Percentiles rank a stretch among this genome's conserved stretches.
These are phyloP conservation scores for Cladophialophora psammophila DNA, from an alignment of 2,329 filamentous ascomycete species.

Conservation along the genomic window DNA sequence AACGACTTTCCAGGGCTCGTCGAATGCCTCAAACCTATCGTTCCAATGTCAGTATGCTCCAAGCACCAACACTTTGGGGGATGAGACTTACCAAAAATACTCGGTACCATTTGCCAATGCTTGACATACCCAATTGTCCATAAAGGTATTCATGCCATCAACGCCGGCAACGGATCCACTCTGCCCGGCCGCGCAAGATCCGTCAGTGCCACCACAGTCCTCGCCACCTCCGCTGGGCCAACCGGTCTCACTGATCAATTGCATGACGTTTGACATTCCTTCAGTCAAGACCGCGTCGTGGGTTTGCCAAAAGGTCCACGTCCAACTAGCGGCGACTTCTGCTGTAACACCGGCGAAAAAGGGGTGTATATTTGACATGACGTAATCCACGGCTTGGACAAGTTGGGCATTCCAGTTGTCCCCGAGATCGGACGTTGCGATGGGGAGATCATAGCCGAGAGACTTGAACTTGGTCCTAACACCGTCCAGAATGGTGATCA, in stretches of 20 bases:
- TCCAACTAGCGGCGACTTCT: constrained; percentile 76
- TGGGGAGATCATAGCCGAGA: constrained; percentile 72
- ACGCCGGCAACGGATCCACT: constrained; percentile 80
- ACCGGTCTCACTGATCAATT: constrained; percentile 88
- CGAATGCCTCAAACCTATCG: constrained; percentile 84
- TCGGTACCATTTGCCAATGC: constrained; percentile 82
- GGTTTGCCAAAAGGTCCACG: constrained; percentile 78
- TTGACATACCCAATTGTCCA: constrained; percentile 84
- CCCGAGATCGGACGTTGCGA: constrained; percentile 88
- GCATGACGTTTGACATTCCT: constrained; percentile 63
- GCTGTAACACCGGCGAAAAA: constrained; percentile 86
- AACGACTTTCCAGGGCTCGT: constrained; percentile 89
- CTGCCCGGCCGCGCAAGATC: constrained; percentile 62
- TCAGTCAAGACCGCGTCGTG: constrained; percentile 73
- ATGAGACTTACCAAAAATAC: constrained; percentile 80
- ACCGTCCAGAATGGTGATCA: constrained; percentile 69
- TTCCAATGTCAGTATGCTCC: constrained; percentile 32
- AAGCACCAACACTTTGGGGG: not conserved
- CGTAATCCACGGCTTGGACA: constrained; percentile 75
- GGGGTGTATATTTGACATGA: constrained; percentile 97
- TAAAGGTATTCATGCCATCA: constrained; percentile 81
- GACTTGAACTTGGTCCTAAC: constrained; percentile 76
- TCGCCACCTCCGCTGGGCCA: constrained; percentile 88
- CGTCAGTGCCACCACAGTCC: constrained; percentile 67
- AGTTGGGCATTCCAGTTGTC: constrained; percentile 81